Base-by-base conservation (phyloP, 1,139 yeast species). In the Kluyveromyces sp. region DNA sequence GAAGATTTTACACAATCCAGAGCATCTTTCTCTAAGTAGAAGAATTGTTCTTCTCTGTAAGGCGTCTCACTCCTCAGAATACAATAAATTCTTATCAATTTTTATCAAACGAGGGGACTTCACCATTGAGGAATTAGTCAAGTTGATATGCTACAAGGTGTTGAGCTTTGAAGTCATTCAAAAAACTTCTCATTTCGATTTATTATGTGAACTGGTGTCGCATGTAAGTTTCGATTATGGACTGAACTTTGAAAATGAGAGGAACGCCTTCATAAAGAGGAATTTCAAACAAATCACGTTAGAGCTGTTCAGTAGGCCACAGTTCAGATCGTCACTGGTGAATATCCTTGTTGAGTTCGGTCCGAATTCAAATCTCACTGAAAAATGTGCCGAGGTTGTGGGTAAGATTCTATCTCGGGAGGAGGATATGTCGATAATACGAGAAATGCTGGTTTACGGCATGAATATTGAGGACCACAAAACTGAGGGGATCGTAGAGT, bases 31-130 rank as follows among this genome's bases (percentile, higher is more conserved):
- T 11, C 49, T 43, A 16, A 50, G 52, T 3, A 52, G 60, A 36
- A 46, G 47, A 15, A 52, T 50, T 35, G 42, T 61, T 29, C 34
- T 54, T 11, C 43, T 58, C 9, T 47, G 61, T 22, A 55, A 54
- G 54, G 41, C 47, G 16, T 43, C 52, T 1, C 52, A 53, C 26
- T 19, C 34, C 8, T 49, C 56, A 33, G 65, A 61, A 8, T 60
- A 60, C 39, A 54, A 52, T 36, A 61, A 60, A 34, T 58, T 56
- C 34, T 53, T 60, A 54, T 53, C 65, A 1, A 53, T 61, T 15
- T 60, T 49, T 41, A 45, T 61, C 39, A 61, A 60, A 39, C 49
- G 64, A 29, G 59, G 56, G 44, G 53, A 52, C 44, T 58, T 56
- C 32, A 49, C 50, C 13, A 40, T 43, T 12, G 43, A 47, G 9